These are phyloP conservation scores for Ophiosphaerella korrae DNA, from an alignment of 2,329 filamentous ascomycete genomes.

Conservation along the genomic window DNA sequence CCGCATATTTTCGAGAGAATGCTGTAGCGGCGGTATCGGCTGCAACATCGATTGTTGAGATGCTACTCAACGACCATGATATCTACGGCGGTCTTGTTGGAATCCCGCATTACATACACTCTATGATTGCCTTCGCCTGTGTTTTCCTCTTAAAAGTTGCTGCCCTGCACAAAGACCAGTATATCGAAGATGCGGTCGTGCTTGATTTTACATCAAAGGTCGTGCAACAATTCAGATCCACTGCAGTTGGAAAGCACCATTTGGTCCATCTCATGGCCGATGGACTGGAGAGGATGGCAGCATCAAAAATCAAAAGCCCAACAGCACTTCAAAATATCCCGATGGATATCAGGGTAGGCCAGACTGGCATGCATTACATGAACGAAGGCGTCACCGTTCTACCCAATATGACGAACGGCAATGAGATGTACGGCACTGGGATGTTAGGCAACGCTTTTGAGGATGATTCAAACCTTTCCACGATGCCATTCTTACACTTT, in stretches of 20 bases:
- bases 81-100: constrained; percentile 50
- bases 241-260: constrained; percentile 53
- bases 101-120: constrained; percentile 59
- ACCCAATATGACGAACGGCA: constrained; percentile 1
- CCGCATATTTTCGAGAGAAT: constrained; percentile 54
- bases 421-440: constrained; percentile 3
- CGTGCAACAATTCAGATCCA: constrained; percentile 49
- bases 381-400: background rate
- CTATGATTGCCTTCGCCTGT: constrained; percentile 60
- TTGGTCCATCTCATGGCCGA: constrained; percentile 55
- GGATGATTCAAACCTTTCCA: constrained; percentile 10
- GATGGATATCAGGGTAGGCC: no score
- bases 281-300: constrained; percentile 51
- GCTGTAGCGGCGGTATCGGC: constrained; percentile 56
- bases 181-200: constrained; percentile 48
- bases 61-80: constrained; percentile 52
- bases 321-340: background rate
- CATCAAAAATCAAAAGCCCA: constrained; percentile 17
- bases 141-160: constrained; percentile 59
- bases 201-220: constrained; percentile 47
- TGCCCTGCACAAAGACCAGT: constrained; percentile 48
- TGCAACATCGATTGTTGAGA: constrained; percentile 53
- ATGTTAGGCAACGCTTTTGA: constrained; percentile 3
- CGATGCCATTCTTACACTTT: constrained; percentile 21
- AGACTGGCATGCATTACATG: background rate